A percentile compares a stretch with the other conserved stretches of the same genome.
Evolutionary conservation across 2,329 filamentous ascomycete genomes (phyloP).

Genomic region (Colletotrichum theobromicola): DNA sequence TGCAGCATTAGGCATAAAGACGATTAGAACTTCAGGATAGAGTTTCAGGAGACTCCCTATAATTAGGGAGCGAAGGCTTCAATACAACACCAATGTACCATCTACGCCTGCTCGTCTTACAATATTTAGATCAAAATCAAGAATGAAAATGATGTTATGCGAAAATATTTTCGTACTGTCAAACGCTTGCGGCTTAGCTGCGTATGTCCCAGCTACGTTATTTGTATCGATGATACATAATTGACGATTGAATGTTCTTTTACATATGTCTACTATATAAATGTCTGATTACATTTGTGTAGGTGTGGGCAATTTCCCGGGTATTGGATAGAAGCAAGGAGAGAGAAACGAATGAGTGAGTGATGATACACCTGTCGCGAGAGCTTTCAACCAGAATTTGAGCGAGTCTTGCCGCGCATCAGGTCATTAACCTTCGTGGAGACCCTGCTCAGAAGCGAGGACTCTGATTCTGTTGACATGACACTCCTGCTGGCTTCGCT

Average conservation of each 20-base stretch:
- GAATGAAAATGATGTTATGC: not conserved
- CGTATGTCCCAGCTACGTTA: not conserved
- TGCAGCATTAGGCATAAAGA: not conserved
- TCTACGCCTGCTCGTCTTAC: not conserved
- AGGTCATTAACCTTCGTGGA: slow-evolving; percentile 3
- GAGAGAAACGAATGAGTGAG: not conserved
- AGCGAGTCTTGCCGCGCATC: not conserved
- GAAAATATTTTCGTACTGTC: not conserved
- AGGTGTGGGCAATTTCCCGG: not conserved
- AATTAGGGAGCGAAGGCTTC: too few species aligned
- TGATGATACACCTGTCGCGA: not conserved
- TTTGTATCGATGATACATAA: not conserved
- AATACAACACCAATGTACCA: not conserved
- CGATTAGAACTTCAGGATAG: too few species aligned
- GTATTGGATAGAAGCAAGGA: not conserved
- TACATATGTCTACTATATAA: not conserved
- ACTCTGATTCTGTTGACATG: slow-evolving; percentile 13
- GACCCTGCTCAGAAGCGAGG: slow-evolving; percentile 23
- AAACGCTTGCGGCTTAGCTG: too few species aligned
- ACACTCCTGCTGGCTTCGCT: slow-evolving; percentile 25
- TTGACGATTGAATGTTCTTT: not conserved
- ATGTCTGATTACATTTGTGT: not conserved
- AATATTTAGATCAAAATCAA: not conserved
- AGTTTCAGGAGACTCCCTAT: too few species aligned
- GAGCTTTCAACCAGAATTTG: not conserved